Conservation (phyloP, 805 yeast genomes). For the Kuraishia borneana region DNA sequence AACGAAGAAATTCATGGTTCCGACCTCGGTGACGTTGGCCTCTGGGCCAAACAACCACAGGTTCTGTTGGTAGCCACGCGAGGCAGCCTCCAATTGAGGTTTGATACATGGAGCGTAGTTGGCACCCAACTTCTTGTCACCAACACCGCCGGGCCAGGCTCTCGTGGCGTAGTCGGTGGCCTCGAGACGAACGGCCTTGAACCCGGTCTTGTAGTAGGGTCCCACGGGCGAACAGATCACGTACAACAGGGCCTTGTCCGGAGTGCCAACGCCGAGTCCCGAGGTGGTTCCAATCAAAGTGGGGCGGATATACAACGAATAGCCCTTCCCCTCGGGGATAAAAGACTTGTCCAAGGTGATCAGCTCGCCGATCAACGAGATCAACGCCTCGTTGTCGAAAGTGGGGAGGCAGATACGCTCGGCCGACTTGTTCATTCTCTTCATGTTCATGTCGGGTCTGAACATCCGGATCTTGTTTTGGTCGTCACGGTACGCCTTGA, state of each 20-base stretch:
- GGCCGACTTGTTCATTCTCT: constrained; percentile 81
- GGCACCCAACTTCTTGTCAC: constrained; percentile 93
- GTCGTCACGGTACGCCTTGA: constrained; percentile 74
- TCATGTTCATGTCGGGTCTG: constrained; percentile 89
- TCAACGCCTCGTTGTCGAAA: constrained; percentile 69
- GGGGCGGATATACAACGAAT: constrained; percentile 88
- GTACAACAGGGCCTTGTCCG: constrained; percentile 70
- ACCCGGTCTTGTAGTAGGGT: constrained; percentile 90
- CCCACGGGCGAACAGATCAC: constrained; percentile 95
- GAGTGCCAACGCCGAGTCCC: constrained; percentile 78
- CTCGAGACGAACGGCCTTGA: constrained; percentile 88
- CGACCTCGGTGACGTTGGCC: constrained; percentile 84
- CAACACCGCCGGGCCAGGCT: constrained; percentile 99
- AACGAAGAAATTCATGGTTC: constrained; percentile 93
- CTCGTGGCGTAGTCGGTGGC: constrained; percentile 95
- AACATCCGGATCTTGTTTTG: constrained; percentile 68
- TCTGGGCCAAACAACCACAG: constrained; percentile 94
- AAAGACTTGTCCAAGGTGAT: constrained; percentile 64
- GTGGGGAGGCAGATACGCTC: constrained; percentile 82
- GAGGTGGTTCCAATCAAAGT: constrained; percentile 89
- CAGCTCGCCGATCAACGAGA: constrained; percentile 65
- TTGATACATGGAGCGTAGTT: constrained; percentile 93
- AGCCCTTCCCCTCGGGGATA: constrained; percentile 81
- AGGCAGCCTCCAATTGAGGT: constrained; percentile 86
- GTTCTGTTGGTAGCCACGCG: constrained; percentile 90